Conservation (phyloP, 208 protist genomes). For the Crithidia thermophila region DNA sequence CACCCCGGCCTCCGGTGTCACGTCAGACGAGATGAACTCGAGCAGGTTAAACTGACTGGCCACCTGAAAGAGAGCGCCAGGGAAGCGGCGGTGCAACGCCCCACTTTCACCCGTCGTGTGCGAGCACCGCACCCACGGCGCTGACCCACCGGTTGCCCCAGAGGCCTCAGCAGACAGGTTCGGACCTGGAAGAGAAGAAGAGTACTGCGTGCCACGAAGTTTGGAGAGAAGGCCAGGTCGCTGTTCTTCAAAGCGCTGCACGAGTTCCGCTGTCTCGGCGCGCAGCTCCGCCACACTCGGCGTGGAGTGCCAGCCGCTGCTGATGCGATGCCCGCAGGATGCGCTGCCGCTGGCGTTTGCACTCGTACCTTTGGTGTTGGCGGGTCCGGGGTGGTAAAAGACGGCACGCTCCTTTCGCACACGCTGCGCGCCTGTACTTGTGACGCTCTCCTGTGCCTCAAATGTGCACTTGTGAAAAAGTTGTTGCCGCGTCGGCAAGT, state of each 20-base stretch:
- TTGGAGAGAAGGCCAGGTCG: conserved; percentile 28
- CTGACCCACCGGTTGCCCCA: background rate
- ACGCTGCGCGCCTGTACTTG: background rate
- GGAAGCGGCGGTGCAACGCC: conserved; percentile 24
- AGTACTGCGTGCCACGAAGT: background rate
- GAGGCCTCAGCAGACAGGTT: background rate
- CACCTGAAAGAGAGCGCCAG: conserved; percentile 59
- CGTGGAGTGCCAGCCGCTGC: conserved; percentile 48
- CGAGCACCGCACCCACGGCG: conserved; percentile 13
- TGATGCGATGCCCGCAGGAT: conserved; percentile 12
- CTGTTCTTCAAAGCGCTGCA: conserved; percentile 23
- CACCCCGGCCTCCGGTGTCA: conserved; percentile 57
- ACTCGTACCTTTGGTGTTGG: too few relatives aligned
- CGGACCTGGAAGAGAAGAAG: too few relatives aligned
- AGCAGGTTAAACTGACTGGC: conserved; percentile 85
- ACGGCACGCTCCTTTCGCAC: conserved; percentile 29
- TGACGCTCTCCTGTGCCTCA: conserved; percentile 1
- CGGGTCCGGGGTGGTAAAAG: conserved; percentile 18
- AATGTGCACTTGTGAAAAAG: conserved; percentile 24
- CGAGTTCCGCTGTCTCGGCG: conserved; percentile 14
- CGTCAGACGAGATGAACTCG: conserved; percentile 46
- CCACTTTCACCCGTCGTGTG: conserved; percentile 36
- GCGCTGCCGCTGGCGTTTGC: too few relatives aligned
- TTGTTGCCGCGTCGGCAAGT: conserved; percentile 18
- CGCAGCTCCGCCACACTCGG: conserved; percentile 49